Base-by-base conservation (phyloP, 768 basidiomycete species). In the Nidularia pulvinata region DNA sequence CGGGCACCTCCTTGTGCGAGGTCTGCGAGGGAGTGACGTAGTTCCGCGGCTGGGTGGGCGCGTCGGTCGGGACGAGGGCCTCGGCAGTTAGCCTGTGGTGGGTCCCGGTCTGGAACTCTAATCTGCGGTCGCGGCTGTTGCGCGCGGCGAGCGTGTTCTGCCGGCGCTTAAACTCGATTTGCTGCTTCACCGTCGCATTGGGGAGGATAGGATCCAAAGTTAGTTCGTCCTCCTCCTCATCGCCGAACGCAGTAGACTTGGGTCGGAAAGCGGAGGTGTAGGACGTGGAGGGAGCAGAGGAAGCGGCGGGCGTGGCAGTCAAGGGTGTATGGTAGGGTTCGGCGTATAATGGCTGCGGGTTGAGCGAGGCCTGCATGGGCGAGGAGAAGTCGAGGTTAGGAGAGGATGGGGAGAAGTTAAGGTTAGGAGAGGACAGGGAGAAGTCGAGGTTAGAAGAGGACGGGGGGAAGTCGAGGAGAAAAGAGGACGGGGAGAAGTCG, bases 101-200 rank as follows among this genome's bases (percentile, higher is more conserved):
- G 6, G 86, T 89, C n/a, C 87, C 88, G 2, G 82, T 90, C 63
- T 89, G 82, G 59, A 89, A 80, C 69, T 84, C 79, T 36, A 86
- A 68, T 77, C 92, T 93, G 46, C 91, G 78, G 78, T 83, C 83
- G 9, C 91, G 76, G 59, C 83, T 85, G 45, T 88, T 79, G 3
- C 92, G 78, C 16, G 92, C 92, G 0, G 92, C 91, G 5, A 92
- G 66, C 4, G 90, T 91, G 63, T 93, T 93, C 68, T 87, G 85
- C 5, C 86, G 79, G 46, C 92, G 80, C 77, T 93, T 93, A 49
- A 79, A 80, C 68, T 86, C 88, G 58, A 92, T 91, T 57, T 85
- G 84, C 59, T 86, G 81, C 55, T 76, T 66, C 66, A 84, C 83
- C 1, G 75, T 73, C 4, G 75, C 65, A 4, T 77, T 69, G 0